Percentiles rank a stretch among this genome's conserved stretches.
These are phyloP conservation scores for Rhizoclosmatium sp. DNA, from an alignment of 192 early-diverging fungal species.

Conservation along the genomic window DNA sequence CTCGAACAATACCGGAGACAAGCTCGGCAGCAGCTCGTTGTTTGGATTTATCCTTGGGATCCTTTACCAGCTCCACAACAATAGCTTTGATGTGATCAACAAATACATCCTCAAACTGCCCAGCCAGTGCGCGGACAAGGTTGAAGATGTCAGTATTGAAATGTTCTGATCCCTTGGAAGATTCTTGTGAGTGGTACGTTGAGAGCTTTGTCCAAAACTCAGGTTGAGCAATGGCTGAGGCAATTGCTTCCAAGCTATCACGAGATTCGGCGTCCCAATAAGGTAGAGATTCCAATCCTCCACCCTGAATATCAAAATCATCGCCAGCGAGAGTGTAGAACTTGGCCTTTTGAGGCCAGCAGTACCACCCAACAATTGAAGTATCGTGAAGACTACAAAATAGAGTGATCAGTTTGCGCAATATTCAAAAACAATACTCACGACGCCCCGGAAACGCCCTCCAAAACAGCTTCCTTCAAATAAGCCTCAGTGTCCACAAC, in stretches of 20 bases:
- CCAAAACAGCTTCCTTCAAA: constrained; percentile 44
- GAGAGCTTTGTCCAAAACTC: constrained; percentile 77
- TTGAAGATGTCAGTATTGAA: constrained; percentile 77
- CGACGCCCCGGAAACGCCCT: constrained; percentile 20
- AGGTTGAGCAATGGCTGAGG: constrained; percentile 53
- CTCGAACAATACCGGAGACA: constrained; percentile 81
- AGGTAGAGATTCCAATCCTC: constrained; percentile 48
- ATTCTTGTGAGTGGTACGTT: constrained; percentile 71
- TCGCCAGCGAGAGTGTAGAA: constrained; percentile 51
- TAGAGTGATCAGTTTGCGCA: not conserved
- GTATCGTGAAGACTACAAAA: constrained; percentile 41
- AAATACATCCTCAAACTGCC: constrained; percentile 66
- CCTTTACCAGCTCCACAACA: constrained; percentile 58
- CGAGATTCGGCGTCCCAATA: constrained; percentile 66
- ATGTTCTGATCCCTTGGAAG: constrained; percentile 37
- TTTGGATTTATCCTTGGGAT: constrained; percentile 73
- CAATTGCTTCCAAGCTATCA: constrained; percentile 64
- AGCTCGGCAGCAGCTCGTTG: constrained; percentile 87
- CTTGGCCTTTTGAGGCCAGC: constrained; percentile 72
- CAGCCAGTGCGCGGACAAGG: constrained; percentile 41
- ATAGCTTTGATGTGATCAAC: constrained; percentile 61
- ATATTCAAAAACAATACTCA: constrained; percentile 6
- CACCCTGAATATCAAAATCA: constrained; percentile 24
- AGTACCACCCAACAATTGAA: constrained; percentile 76
- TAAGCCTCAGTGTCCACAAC: constrained; percentile 50